Base-by-base conservation (phyloP, 2,329 filamentous ascomycete species). In the Aureobasidium melanogenum region DNA sequence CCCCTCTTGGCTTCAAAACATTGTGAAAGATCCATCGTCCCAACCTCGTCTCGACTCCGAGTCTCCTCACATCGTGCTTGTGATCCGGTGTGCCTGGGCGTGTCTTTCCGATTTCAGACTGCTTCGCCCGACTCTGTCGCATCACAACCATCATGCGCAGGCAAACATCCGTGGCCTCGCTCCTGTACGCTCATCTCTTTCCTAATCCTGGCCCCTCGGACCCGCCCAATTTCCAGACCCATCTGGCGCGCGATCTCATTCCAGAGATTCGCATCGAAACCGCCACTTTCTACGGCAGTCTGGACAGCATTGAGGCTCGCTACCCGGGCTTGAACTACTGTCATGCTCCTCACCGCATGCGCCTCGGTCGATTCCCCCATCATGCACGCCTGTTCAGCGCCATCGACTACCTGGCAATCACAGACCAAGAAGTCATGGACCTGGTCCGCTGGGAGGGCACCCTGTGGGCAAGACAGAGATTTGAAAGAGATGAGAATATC, bases 401-500 rank as follows among this genome's bases (percentile, higher is more conserved):
- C 30, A 91, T 93, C 68, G 87, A 91, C 73, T 76, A 74, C 28
- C 79, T 92, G 26, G 80, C 80, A 46, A 78, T 92, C 41, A 93
- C 88, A 8, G 76, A 83, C 62, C 76, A 79, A 67, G 88, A 93
- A 71, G 89, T 93, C 66, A 80, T 84, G 59, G 78, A 79, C 52
- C 78, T 92, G 70, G 91, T 88, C 62, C 87, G 88, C 69, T 93
- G 88, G 88, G 88, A 92, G 76, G 88, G 88, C 62, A 92, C 88
- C 10, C 85, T 86, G 64, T 92, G 88, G 88, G 89, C 89, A 64
- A 87, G 91, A 70, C 87, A 91, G 70, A 83, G 88, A 60, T 93
- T 86, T 70, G 88, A 93, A 77, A 81, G 82, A 62, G 88, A 92
- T 69, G 87, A 91, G 68, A 85, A 85, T 36, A 80, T 88, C 62